phyloP scores from a whole-genome alignment of 2,329 filamentous ascomycete species.

The Ceratocystis cacaofunesta region DNA sequence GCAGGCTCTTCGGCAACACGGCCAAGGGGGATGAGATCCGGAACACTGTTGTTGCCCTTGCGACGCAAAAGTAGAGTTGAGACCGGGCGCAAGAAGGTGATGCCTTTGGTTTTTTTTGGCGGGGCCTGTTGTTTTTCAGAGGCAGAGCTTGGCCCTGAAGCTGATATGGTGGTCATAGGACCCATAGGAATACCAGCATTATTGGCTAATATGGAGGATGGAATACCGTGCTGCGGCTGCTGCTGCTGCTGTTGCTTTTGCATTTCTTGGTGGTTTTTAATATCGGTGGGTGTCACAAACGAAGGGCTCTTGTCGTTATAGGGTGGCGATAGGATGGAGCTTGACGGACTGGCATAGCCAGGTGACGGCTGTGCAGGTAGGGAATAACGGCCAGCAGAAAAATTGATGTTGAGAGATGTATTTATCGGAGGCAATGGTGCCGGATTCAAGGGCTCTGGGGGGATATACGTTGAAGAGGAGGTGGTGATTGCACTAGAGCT shows the following conservation, averaged over 20 bases:
- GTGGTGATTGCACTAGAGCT: background rate
- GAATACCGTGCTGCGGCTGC: background rate
- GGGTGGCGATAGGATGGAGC: conserved; percentile 4
- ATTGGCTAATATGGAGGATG: background rate
- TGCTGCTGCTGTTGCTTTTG: conserved; percentile 18
- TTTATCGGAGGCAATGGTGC: conserved; percentile 21
- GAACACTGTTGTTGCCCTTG: conserved; percentile 36
- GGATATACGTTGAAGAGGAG: background rate
- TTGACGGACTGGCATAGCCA: conserved; percentile 12
- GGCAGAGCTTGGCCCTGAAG: conserved; percentile 23
- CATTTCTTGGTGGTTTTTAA: conserved; percentile 25
- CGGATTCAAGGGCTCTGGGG: background rate
- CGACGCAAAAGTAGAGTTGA: conserved; percentile 43
- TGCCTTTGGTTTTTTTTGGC: conserved; percentile 36
- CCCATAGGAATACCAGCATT: background rate
- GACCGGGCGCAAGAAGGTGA: conserved; percentile 45
- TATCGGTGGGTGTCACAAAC: conserved; percentile 36
- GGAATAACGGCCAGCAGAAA: conserved; percentile 8
- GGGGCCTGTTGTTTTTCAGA: conserved; percentile 25
- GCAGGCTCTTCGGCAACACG: conserved; percentile 30
- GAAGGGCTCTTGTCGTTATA: conserved; percentile 26
- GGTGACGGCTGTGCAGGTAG: conserved; percentile 13
- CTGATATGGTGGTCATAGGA: background rate
- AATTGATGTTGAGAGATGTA: conserved; percentile 8
- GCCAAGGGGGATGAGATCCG: conserved; percentile 29